phyloP scores from a whole-genome alignment of 306 rosid species.

The Citrullus colocynthis region DNA sequence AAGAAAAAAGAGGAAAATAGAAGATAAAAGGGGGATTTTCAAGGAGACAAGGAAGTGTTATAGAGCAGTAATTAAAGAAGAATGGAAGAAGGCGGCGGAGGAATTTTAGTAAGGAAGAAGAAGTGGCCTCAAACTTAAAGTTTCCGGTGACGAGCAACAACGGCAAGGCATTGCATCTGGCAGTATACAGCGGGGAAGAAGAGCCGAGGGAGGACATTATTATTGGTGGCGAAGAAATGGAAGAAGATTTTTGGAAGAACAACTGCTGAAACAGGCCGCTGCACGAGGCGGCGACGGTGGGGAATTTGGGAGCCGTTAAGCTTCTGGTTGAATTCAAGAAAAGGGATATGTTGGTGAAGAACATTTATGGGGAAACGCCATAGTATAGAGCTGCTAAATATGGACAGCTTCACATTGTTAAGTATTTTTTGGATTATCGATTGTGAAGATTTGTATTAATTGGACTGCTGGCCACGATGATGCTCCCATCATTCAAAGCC shows the following conservation, averaged over 20 bases:
- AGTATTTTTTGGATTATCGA: neutral
- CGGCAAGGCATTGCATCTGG: conserved; percentile 10
- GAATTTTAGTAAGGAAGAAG: neutral
- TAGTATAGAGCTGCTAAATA: conserved; percentile 5
- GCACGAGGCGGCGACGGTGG: conserved; percentile 9
- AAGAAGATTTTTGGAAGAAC: neutral
- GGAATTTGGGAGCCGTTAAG: neutral
- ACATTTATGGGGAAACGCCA: conserved; percentile 9
- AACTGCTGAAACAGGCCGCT: neutral
- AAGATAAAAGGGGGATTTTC: neutral
- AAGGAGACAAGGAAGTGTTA: neutral
- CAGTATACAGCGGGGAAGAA: neutral
- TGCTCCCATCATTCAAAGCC: conserved; percentile 8
- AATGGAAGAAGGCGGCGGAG: neutral
- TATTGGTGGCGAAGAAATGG: neutral
- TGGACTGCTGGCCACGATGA: neutral
- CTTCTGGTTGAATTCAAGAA: neutral
- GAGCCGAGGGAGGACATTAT: neutral
- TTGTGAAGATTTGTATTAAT: neutral
- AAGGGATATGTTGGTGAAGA: neutral
- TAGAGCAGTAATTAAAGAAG: neutral
- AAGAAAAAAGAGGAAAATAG: neutral
- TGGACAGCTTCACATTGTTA: neutral
- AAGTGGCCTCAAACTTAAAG: neutral
- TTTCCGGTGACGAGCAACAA: neutral